These are phyloP conservation scores for Calocera viscosa DNA, from an alignment of 768 basidiomycete species.

Conservation along the genomic window DNA sequence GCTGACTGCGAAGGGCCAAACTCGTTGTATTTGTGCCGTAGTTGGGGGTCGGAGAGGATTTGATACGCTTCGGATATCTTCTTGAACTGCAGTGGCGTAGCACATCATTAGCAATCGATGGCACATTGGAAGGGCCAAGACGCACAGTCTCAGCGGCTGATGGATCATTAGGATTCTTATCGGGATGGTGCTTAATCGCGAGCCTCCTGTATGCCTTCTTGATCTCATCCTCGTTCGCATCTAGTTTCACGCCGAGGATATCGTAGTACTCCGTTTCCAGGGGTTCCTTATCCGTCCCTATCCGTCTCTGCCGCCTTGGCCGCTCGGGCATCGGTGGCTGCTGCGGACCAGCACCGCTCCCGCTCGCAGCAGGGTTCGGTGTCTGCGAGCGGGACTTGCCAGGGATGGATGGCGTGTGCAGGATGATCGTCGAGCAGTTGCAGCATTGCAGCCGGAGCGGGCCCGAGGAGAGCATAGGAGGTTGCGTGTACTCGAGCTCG, in stretches of 20 bases:
- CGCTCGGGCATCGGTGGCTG: conserved; percentile 21
- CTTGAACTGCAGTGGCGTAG: conserved; percentile 47
- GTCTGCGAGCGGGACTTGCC: conserved; percentile 10
- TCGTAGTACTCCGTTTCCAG: conserved; percentile 89
- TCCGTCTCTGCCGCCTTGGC: conserved; percentile 49
- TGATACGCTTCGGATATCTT: conserved; percentile 76
- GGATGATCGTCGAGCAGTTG: conserved; percentile 46
- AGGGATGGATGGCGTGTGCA: conserved; percentile 47
- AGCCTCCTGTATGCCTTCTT: conserved; percentile 86
- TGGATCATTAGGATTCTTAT: conserved; percentile 84
- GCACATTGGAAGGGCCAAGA: conserved; percentile 22
- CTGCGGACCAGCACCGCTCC: conserved; percentile 18
- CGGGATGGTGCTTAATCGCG: conserved; percentile 84
- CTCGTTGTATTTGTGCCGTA: conserved; percentile 72
- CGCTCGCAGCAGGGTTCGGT: conserved; percentile 9
- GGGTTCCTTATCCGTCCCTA: conserved; percentile 78
- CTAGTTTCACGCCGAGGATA: conserved; percentile 58
- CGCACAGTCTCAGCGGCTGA: conserved; percentile 51
- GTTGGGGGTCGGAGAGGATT: conserved; percentile 61
- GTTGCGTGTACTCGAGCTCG: conserved; percentile 28
- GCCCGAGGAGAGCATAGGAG: conserved; percentile 43
- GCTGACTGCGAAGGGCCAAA: conserved; percentile 70
- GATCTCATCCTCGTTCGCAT: conserved; percentile 70
- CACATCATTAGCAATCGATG: neutral
- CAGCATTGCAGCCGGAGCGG: conserved; percentile 59